Evolutionary conservation across 176 grass and related monocot species (phyloP), one percentile per base, ranked within the genome.

Genomic region (Triticum urartu): DNA sequence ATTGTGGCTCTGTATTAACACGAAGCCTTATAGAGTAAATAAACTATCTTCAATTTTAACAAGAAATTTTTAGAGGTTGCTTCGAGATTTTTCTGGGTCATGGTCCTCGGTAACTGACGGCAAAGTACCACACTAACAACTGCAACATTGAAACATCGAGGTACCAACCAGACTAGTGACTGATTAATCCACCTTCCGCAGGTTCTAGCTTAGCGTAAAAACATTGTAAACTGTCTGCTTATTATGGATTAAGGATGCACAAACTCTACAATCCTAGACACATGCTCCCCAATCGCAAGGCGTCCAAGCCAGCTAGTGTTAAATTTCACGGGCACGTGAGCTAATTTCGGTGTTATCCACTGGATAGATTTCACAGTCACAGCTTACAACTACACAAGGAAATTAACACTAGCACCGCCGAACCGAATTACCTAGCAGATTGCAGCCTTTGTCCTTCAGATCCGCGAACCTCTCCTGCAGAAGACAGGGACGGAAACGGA

Each of bases 401-500:
- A 69, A 62, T 18, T 73, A 75, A 42, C 39, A 61, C n/a, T 21
- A 30, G 1, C 38, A 22, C 40, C 32, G 62, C 12, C 43, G 30
- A 79, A 75, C 39, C 26, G 64, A 42, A 35, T 80, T 87, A 98
- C 95, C 95, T 1, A 98, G 93, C 39, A 98, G 83, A 77, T 93
- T 95, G 77, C 93, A 98, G 32, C 93, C 93, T 84, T 90, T 95
- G 25, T 80, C 77, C 74, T 75, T 93, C 35, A 98, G 86, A 92
- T 98, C 88, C 63, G 87, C 89, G 72, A 93, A 98, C 84, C 81
- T 98, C 77, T 98, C 95, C 95, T 98, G 83, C 71, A 82, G 70
- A 87, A 63, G 39, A 81, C 32, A 64, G 2, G 15, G 32, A 13
- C 64, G 68, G 43, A 88, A 88, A 35, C 0, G 38, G 72, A 26